Conservation (phyloP, 106 monocot species). For the Alisma plantagoaquatica region DNA sequence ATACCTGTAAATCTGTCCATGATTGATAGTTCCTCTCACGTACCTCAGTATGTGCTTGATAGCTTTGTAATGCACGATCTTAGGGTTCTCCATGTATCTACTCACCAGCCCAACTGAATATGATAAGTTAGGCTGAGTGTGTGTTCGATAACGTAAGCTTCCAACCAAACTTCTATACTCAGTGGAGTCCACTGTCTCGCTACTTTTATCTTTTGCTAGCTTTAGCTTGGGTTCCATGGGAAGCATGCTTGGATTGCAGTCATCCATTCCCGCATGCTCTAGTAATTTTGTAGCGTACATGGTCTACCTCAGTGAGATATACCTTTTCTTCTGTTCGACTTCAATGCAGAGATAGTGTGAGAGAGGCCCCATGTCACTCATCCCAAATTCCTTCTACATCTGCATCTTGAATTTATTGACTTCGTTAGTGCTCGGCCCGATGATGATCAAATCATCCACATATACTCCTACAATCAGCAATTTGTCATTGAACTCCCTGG, state of each 20-base stretch:
- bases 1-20: not conserved
- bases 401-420: slow-evolving; percentile 1
- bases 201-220: not conserved
- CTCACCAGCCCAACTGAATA: slow-evolving; percentile 4
- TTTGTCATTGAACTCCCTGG: not conserved
- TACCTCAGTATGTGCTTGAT: slow-evolving; percentile 1
- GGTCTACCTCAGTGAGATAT: not conserved
- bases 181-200: not conserved
- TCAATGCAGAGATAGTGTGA: slow-evolving; percentile 5
- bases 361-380: not conserved
- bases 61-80: not conserved
- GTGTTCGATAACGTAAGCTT: not conserved
- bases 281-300: not conserved
- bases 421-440: not conserved
- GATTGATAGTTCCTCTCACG: not conserved
- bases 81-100: not conserved
- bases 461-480: not conserved
- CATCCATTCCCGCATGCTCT: not conserved
- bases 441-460: slow-evolving; percentile 1
- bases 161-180: slow-evolving; percentile 3
- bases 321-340: not conserved
- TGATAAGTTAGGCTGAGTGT: not conserved
- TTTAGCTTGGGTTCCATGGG: not conserved
- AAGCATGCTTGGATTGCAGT: slow-evolving; percentile 5
- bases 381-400: not conserved